These are phyloP conservation scores for Papiliotrema flavescens DNA, from an alignment of 1,284 basidiomycete genomes.

Conservation along the genomic window DNA sequence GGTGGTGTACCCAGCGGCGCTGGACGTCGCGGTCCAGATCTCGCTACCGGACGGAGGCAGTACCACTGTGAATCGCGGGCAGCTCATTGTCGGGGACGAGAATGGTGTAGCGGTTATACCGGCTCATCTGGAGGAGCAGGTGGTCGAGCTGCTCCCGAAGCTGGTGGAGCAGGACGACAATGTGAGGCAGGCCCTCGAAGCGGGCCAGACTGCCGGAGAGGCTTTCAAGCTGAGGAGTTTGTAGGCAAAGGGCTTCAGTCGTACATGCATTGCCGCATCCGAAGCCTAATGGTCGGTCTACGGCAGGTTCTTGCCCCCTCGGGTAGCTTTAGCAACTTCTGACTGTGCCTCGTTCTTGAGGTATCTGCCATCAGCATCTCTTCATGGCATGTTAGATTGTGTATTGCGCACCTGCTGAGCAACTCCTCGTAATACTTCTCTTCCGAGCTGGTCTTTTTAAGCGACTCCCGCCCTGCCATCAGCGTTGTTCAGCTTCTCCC, in stretches of 20 bases:
- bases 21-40: not conserved
- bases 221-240: conserved; percentile 1
- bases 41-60: too few relatives aligned
- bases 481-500: too few relatives aligned
- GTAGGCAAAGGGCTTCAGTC: not conserved
- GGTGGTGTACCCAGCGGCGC: not conserved
- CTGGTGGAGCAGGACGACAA: not conserved
- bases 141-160: not conserved
- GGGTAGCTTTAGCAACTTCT: conserved; percentile 18
- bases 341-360: conserved; percentile 19
- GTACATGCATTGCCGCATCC: not conserved
- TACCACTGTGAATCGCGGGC: not conserved
- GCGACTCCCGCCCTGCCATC: conserved; percentile 14
- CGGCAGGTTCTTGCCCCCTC: conserved; percentile 15
- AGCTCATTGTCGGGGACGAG: not conserved
- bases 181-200: not conserved
- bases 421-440: conserved; percentile 18
- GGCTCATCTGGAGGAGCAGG: not conserved
- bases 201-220: not conserved
- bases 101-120: conserved; percentile 2
- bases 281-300: not conserved
- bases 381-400: not conserved
- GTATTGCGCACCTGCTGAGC: not conserved
- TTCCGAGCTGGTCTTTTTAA: conserved; percentile 19
- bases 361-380: conserved; percentile 7